Evolutionary conservation across 2,329 filamentous ascomycete species (phyloP).

Genomic region (Curvularia lunata): DNA sequence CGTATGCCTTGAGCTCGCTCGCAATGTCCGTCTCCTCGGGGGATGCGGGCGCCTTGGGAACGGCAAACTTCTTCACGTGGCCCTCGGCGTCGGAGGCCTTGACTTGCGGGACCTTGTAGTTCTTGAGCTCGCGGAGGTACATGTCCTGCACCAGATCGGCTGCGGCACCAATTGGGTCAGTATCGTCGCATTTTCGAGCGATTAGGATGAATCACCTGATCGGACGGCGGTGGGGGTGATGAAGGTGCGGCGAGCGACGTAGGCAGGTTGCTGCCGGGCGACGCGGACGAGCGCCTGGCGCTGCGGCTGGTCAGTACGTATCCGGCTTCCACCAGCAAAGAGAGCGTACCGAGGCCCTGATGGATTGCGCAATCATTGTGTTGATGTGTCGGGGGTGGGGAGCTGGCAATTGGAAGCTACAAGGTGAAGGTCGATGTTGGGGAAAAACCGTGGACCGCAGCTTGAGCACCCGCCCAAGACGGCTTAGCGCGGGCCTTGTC

Average conservation of each 20-base stretch:
- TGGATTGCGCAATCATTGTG: slow-evolving; percentile 66
- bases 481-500: slow-evolving; percentile 21
- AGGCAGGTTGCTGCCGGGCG: slow-evolving; percentile 62
- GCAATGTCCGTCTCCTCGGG: slow-evolving; percentile 95
- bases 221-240: slow-evolving; percentile 66
- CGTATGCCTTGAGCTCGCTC: slow-evolving; percentile 90
- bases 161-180: slow-evolving; percentile 55
- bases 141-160: slow-evolving; percentile 98
- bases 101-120: slow-evolving; percentile 84
- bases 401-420: slow-evolving; percentile 43
- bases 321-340: slow-evolving; percentile 10
- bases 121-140: slow-evolving; percentile 94
- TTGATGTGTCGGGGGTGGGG: slow-evolving; percentile 36
- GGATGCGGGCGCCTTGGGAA: slow-evolving; percentile 81
- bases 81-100: slow-evolving; percentile 88
- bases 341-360: slow-evolving; percentile 65
- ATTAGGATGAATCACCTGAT: slow-evolving; percentile 61
- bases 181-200: slow-evolving; percentile 23
- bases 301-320: slow-evolving; percentile 51
- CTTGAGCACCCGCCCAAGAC: slow-evolving; percentile 29
- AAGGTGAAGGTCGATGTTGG: slow-evolving; percentile 32
- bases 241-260: slow-evolving; percentile 66
- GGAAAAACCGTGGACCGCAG: slow-evolving; percentile 27
- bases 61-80: slow-evolving; percentile 85
- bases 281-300: slow-evolving; percentile 67